phyloP scores from a whole-genome alignment of 306 rosid genomes.

The Inga oerstediana region DNA sequence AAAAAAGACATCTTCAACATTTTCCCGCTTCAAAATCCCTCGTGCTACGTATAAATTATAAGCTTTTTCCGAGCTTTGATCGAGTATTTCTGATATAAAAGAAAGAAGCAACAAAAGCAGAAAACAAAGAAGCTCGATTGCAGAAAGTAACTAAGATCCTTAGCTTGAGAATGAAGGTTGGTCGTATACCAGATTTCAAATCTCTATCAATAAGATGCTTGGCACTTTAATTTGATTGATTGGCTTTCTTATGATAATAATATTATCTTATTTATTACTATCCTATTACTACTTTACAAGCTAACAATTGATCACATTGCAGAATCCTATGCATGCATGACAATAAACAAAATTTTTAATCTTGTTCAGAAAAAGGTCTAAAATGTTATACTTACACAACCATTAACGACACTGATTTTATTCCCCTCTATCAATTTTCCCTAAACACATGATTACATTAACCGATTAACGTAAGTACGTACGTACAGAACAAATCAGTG shows the following conservation, averaged over 20 bases:
- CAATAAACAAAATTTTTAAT: not conserved
- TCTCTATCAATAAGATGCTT: constrained; percentile 37
- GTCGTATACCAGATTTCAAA: constrained; percentile 17
- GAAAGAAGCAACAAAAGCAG: constrained; percentile 42
- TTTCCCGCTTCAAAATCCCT: constrained; percentile 52
- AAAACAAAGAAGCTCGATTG: constrained; percentile 45
- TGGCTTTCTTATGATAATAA: not conserved
- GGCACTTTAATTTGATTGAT: constrained; percentile 17
- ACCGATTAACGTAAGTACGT: not conserved
- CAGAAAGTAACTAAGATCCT: constrained; percentile 43
- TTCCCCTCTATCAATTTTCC: not conserved
- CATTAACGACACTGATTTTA: not conserved
- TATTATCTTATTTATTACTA: constrained; percentile 6
- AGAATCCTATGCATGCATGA: constrained; percentile 34
- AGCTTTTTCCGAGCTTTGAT: constrained; percentile 56
- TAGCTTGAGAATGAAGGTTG: constrained; percentile 76
- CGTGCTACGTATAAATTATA: not conserved
- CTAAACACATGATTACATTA: not conserved
- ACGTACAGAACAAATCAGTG: not conserved
- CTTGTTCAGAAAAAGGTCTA: not conserved
- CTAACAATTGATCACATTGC: constrained; percentile 3
- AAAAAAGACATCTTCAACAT: constrained; percentile 4
- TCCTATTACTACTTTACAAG: constrained; percentile 2
- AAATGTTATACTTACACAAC: not conserved
- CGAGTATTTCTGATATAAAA: constrained; percentile 41